Evolutionary conservation across 805 yeast genomes (phyloP).

Genomic region (Ogataea parapolymorpha): DNA sequence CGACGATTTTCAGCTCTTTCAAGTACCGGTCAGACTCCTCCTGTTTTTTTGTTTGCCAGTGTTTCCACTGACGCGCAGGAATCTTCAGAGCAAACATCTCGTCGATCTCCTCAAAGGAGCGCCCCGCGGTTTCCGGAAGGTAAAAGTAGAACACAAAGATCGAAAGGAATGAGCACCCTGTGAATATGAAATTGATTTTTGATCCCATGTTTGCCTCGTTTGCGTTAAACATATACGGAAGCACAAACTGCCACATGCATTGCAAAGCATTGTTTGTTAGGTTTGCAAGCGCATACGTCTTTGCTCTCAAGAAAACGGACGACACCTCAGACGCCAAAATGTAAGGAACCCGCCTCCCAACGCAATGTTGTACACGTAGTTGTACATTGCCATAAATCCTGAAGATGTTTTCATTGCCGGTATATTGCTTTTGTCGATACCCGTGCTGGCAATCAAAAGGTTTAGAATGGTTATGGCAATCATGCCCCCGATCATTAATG

Average conservation of each 20-base stretch:
- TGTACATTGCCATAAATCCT: conserved; percentile 19
- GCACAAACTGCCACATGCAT: conserved; percentile 12
- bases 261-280: conserved; percentile 8
- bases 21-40: neutral
- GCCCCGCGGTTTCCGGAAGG: conserved; percentile 38
- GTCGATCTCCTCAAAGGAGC: conserved; percentile 38
- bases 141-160: conserved; percentile 31
- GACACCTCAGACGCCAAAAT: conserved; percentile 14
- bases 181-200: conserved; percentile 25
- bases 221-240: conserved; percentile 25
- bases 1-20: neutral
- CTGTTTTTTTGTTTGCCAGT: conserved; percentile 5
- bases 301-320: conserved; percentile 16
- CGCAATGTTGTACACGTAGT: conserved; percentile 7
- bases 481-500: conserved; percentile 31
- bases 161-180: conserved; percentile 12
- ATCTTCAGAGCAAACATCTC: conserved; percentile 32
- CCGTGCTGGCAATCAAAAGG: conserved; percentile 29
- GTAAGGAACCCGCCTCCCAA: conserved; percentile 32
- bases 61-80: conserved; percentile 38
- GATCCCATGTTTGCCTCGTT: conserved; percentile 13
- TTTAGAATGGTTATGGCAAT: conserved; percentile 23
- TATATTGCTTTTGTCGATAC: conserved; percentile 12
- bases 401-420: conserved; percentile 32
- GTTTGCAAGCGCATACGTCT: conserved; percentile 18